A percentile compares a stretch with the other conserved stretches of the same genome.
Conservation (phyloP, 2,329 filamentous ascomycete species). For the Colletotrichum liaoningense region DNA sequence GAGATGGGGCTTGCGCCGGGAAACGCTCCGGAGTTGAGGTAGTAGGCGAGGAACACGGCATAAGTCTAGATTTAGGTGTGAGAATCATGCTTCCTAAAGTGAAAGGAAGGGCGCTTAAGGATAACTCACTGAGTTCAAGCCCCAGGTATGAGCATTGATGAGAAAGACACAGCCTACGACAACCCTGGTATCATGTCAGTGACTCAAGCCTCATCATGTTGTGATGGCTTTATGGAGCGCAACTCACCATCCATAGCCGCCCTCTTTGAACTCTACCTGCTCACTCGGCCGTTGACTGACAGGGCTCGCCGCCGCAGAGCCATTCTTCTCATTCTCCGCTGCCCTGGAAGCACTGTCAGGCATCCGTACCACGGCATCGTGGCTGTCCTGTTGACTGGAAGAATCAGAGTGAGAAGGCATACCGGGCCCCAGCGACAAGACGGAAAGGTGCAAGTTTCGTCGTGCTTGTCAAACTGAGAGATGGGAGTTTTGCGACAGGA, state of each 20-base stretch:
- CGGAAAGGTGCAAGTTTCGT: neutral
- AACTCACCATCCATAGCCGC: constrained; percentile 69
- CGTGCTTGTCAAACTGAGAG: neutral
- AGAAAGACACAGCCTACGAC: constrained; percentile 65
- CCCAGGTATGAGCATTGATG: constrained; percentile 80
- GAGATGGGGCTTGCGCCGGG: constrained; percentile 72
- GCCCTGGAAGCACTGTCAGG: constrained; percentile 30
- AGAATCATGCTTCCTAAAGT: neutral
- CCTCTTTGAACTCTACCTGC: constrained; percentile 57
- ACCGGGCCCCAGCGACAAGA: constrained; percentile 17
- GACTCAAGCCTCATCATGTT: neutral
- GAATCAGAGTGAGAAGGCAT: constrained; percentile 24
- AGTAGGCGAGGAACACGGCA: constrained; percentile 67
- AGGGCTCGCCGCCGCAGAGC: constrained; percentile 1
- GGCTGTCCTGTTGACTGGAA: constrained; percentile 14
- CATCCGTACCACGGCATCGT: constrained; percentile 25
- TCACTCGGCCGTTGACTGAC: neutral
- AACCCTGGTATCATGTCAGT: constrained; percentile 49
- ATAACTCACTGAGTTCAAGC: constrained; percentile 70
- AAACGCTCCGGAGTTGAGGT: constrained; percentile 69
- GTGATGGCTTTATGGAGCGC: neutral
- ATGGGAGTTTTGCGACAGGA: neutral
- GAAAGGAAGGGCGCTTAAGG: neutral
- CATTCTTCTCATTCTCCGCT: constrained; percentile 24
- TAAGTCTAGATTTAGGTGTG: constrained; percentile 56